Percentiles rank a stretch among this genome's conserved stretches.
Evolutionary conservation across 495 filamentous ascomycete genomes (phyloP).

Genomic region (Hypoxylon crocopeplum): DNA sequence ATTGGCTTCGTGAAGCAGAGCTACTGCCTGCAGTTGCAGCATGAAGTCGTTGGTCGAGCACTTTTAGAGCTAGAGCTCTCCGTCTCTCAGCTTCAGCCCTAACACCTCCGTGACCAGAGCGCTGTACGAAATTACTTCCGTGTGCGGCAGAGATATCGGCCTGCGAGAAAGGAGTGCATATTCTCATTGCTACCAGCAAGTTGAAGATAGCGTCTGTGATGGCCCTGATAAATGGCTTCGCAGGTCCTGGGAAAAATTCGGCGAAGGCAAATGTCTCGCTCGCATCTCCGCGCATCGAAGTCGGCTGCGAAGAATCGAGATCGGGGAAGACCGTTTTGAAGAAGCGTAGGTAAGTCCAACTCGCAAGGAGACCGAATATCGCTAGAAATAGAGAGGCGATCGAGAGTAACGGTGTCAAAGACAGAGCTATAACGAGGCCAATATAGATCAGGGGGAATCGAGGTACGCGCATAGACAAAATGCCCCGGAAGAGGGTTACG

Average conservation of each 20-base stretch:
- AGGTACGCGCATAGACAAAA: conserved; percentile 85
- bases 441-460: conserved; percentile 90
- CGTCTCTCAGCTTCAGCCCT: conserved; percentile 92
- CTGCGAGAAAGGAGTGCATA: conserved; percentile 87
- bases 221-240: conserved; percentile 76
- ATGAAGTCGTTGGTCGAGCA: conserved; percentile 88
- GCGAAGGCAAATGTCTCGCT: conserved; percentile 95
- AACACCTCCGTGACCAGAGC: conserved; percentile 70
- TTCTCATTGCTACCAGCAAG: conserved; percentile 70
- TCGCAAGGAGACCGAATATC: conserved; percentile 80
- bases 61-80: conserved; percentile 86
- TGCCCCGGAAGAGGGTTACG: conserved; percentile 86
- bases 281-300: conserved; percentile 78
- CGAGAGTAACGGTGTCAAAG: conserved; percentile 82
- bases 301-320: conserved; percentile 68
- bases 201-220: conserved; percentile 78
- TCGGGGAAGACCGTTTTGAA: conserved; percentile 76
- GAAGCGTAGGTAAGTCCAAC: conserved; percentile 97
- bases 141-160: conserved; percentile 80
- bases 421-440: conserved; percentile 76
- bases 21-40: conserved; percentile 67
- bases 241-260: conserved; percentile 90
- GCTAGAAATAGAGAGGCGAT: conserved; percentile 82
- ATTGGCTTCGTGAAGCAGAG: conserved; percentile 47
- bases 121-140: conserved; percentile 57